Base-by-base conservation (phyloP, 768 basidiomycete species). In the Mycena polygramma region DNA sequence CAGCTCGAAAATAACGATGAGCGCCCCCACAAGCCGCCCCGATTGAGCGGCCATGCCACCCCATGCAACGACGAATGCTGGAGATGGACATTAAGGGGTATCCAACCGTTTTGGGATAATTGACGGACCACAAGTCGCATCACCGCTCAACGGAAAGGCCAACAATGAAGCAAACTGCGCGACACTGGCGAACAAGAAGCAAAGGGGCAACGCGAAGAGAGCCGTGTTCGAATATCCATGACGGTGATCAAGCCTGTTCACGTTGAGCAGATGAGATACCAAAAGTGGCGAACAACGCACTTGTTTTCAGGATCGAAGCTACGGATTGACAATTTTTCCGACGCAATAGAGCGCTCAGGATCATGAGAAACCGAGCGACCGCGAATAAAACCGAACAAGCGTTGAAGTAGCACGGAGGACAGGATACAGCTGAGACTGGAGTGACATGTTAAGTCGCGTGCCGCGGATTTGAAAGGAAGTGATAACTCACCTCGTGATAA, bases 21-120 rank as follows among this genome's bases (percentile, higher is more conserved):
- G 59, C 2, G 86, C 73, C 2, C 84, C 85, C n/a, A 84, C 73
- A 20, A 86, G 77, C 13, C 82, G 79, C 1, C 78, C 81, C 24
- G 79, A 77, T 66, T 82, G 78, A 5, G 79, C 75, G 4, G 84
- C 77, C 76, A 86, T 81, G 26, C 81, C 82, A n/a, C 82, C 80
- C 85, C 83, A 86, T 4, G 85, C 83, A 35, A 86, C 77, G 2
- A 84, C 77, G 68, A 86, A 86, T 9, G 83, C 86, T 87, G 22
- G 7, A 52, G 17, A 51, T 22, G 8, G 53, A 63, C 26, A 17
- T 22, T 46, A 39, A 43, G n/a, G 19, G 13, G 6, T 24, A 13
- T 1, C 11, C 30, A 35, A 63, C 41, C n/a, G 51, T 17, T 39
- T 52, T 30, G 3, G 37, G 22, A 45, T 43, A 39, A 35, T 59